These are phyloP conservation scores for Epichloe glyceriae DNA, from an alignment of 2,329 filamentous ascomycete species.

Conservation along the genomic window DNA sequence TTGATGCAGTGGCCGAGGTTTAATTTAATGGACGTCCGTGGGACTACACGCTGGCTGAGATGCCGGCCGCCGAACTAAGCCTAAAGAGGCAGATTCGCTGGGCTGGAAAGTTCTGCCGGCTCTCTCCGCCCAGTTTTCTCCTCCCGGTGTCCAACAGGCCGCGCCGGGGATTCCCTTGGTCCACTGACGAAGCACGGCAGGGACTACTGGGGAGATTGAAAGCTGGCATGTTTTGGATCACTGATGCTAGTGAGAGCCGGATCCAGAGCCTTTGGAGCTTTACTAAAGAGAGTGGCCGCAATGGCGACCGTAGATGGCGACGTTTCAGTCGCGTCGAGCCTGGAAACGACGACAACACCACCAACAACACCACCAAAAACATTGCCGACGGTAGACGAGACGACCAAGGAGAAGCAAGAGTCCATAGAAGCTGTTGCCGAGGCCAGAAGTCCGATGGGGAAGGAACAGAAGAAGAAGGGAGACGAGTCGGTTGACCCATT, in stretches of 20 bases:
- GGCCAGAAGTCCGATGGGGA: neutral
- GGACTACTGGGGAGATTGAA: neutral
- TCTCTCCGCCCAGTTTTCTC: conserved; percentile 1
- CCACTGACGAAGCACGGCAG: too few species aligned
- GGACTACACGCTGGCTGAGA: too few species aligned
- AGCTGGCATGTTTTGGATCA: neutral
- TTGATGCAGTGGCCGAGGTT: too few species aligned
- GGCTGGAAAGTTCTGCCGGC: neutral
- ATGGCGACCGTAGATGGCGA: conserved; percentile 6
- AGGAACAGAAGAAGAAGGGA: neutral
- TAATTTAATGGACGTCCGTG: too few species aligned
- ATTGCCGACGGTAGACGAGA: conserved; percentile 1
- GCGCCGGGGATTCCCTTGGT: too few species aligned
- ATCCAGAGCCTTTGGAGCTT: conserved; percentile 7
- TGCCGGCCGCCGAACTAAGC: neutral
- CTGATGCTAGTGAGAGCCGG: conserved; percentile 8
- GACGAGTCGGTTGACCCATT: neutral
- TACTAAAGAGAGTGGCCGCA: conserved; percentile 4
- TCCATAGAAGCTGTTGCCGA: too few species aligned
- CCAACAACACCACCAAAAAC: neutral
- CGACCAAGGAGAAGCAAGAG: neutral
- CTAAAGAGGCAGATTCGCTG: neutral
- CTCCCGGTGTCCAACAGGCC: neutral
- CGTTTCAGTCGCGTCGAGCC: conserved; percentile 4
- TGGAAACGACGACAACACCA: conserved; percentile 4